Percentiles rank a stretch among this genome's conserved stretches.
phyloP scores from a whole-genome alignment of 192 early-diverging fungal genomes.

The Umbelopsis sp. region DNA sequence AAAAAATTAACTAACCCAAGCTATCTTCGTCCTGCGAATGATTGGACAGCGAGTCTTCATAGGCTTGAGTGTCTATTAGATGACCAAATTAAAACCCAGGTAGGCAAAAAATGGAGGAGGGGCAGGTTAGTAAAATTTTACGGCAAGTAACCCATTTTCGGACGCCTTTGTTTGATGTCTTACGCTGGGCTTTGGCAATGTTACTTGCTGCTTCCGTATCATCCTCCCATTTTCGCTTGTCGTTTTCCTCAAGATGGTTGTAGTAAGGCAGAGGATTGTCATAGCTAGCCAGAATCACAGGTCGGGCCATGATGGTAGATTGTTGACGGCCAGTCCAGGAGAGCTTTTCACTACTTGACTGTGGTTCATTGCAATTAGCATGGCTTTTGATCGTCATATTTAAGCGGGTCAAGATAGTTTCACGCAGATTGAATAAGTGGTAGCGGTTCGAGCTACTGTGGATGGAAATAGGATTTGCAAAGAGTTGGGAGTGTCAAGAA shows the following conservation, averaged over 20 bases:
- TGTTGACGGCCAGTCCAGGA: constrained; percentile 6
- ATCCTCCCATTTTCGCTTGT: constrained; percentile 17
- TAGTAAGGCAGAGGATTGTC: constrained; percentile 19
- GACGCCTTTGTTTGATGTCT: constrained; percentile 15
- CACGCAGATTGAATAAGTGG: constrained; percentile 1
- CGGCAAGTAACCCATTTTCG: background rate
- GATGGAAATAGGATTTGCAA: background rate
- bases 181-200: constrained; percentile 12
- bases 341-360: constrained; percentile 16
- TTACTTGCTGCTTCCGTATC: constrained; percentile 14
- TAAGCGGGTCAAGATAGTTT: constrained; percentile 9
- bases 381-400: constrained; percentile 22
- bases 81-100: constrained; percentile 9
- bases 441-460: background rate
- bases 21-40: constrained; percentile 24
- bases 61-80: constrained; percentile 18
- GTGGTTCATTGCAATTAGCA: constrained; percentile 18
- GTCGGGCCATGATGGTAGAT: background rate
- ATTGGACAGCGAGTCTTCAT: constrained; percentile 16
- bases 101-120: background rate
- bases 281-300: constrained; percentile 2
- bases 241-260: constrained; percentile 9
- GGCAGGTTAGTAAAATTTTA: constrained; percentile 19
- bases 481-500: background rate
- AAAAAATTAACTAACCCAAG: constrained; percentile 7